Base-by-base conservation (phyloP, 306 rosid genomes). In the Prunus salicina region DNA sequence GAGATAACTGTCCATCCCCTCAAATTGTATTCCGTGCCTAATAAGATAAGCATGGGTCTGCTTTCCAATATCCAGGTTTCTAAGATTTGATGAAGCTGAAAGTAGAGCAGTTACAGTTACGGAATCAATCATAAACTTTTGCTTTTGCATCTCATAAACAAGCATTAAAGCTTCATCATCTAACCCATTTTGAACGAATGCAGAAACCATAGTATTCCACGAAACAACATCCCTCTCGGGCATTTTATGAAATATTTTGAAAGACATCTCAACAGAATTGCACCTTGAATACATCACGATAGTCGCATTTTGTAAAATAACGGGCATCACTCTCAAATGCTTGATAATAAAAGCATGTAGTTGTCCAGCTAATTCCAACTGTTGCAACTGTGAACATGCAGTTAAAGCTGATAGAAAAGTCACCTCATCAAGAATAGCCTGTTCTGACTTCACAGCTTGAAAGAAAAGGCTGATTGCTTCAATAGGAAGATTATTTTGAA, bases 181-280 rank as follows among this genome's bases (percentile, higher is more conserved):
- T 56, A 89, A 77, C 45, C 81, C 91, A 82, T 88, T 91, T 51
- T 93, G 98, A 14, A 84, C 92, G 65, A 93, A 82, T 63, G 91
- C 87, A 84, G 90, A 89, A 79, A 93, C 68, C 86, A 91, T 88
- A 16, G 98, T 91, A 83, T 93, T 93, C 98, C 98, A 91, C 2
- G 98, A 90, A 82, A 93, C 96, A 53, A 82, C 77, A 79, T 89
- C 93, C 80, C 93, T 88, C 68, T 88, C 90, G 0, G 73, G 77
- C 98, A 91, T 93, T 69, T 67, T 67, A 66, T 85, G 87, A 46
- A 89, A 93, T 75, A 86, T 64, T 83, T 84, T 76, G 78, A 91
- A 90, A 12, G 97, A 82, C 2, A 70, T 86, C 63, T 87, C 82
- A 16, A 90, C 57, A 47, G 64, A 80, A 83, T 79, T 82, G 85